phyloP scores from a whole-genome alignment of 164 flowering plant genomes.

The Macadamia tetraphylla region DNA sequence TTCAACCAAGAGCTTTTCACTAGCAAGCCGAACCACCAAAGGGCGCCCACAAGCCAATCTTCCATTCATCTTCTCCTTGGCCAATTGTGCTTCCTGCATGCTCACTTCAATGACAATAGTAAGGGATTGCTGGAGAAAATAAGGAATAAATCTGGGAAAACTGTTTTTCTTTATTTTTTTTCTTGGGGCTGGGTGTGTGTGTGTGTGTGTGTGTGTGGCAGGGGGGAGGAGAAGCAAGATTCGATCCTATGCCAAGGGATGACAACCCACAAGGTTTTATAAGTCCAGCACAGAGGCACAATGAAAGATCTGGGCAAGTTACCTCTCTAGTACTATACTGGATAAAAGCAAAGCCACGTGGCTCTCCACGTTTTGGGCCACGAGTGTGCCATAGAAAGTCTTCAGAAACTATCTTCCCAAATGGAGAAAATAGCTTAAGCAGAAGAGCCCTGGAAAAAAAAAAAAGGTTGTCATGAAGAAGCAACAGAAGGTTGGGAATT shows the following conservation, averaged over 20 bases:
- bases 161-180: too few relatives aligned
- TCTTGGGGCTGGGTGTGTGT: too few relatives aligned
- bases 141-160: too few relatives aligned
- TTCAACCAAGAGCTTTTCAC: constrained; percentile 52
- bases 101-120: constrained; percentile 74
- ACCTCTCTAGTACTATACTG: constrained; percentile 79
- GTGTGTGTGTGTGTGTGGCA: too few relatives aligned
- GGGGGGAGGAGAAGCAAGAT: too few relatives aligned
- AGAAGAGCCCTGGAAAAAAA: constrained; percentile 45
- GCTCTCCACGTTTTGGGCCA: constrained; percentile 85
- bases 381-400: constrained; percentile 88
- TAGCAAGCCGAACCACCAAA: constrained; percentile 69
- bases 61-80: constrained; percentile 89
- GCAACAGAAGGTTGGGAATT: background rate
- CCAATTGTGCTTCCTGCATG: constrained; percentile 86
- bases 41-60: constrained; percentile 82
- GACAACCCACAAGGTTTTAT: too few relatives aligned
- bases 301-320: constrained; percentile 20
- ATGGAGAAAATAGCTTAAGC: constrained; percentile 87
- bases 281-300: background rate
- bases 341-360: constrained; percentile 87
- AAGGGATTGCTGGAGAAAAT: constrained; percentile 26
- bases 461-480: background rate
- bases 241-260: too few relatives aligned
- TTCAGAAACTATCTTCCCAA: constrained; percentile 73